phyloP scores from a whole-genome alignment of 2,329 filamentous ascomycete genomes.

The Colletotrichum lindemuthianum region DNA sequence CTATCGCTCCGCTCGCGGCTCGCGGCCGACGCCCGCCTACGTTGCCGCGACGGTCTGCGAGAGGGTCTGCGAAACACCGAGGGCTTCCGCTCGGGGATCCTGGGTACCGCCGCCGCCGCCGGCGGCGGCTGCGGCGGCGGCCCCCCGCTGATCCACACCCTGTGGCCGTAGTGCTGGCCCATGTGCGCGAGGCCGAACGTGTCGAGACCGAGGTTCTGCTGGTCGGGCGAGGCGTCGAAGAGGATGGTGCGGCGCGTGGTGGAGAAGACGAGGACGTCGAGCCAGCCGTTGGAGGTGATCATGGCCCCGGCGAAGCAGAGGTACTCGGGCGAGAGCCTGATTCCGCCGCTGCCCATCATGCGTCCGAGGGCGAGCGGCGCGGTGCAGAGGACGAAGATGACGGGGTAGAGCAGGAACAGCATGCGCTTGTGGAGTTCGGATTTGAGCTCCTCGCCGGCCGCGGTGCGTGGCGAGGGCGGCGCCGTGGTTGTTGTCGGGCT shows the following conservation, averaged over 20 bases:
- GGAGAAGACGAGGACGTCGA: conserved; percentile 53
- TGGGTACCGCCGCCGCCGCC: not conserved
- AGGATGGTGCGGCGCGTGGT: conserved; percentile 50
- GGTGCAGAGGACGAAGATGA: conserved; percentile 71
- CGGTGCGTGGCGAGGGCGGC: not conserved
- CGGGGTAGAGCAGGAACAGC: conserved; percentile 66
- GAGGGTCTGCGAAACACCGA: conserved; percentile 9
- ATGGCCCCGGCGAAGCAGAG: conserved; percentile 63
- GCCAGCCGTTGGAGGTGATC: conserved; percentile 59
- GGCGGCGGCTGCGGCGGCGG: not conserved
- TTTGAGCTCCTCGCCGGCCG: not conserved
- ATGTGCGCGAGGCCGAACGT: conserved; percentile 17
- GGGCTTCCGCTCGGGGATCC: not conserved
- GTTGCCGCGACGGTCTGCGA: not conserved
- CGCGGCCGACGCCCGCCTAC: not conserved
- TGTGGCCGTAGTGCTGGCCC: conserved; percentile 22
- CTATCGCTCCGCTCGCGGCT: conserved; percentile 24
- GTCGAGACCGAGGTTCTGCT: conserved; percentile 21
- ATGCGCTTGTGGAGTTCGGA: conserved; percentile 16
- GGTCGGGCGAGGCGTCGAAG: conserved; percentile 31
- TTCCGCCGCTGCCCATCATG: conserved; percentile 64
- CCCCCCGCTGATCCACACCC: conserved; percentile 18
- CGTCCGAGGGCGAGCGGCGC: conserved; percentile 68
- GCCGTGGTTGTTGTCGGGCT: not conserved
- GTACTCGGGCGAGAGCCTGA: conserved; percentile 56